A percentile compares a stretch with the other conserved stretches of the same genome.
Conservation (phyloP, 108 stramenopile species). For the Cyclotella baltica region DNA sequence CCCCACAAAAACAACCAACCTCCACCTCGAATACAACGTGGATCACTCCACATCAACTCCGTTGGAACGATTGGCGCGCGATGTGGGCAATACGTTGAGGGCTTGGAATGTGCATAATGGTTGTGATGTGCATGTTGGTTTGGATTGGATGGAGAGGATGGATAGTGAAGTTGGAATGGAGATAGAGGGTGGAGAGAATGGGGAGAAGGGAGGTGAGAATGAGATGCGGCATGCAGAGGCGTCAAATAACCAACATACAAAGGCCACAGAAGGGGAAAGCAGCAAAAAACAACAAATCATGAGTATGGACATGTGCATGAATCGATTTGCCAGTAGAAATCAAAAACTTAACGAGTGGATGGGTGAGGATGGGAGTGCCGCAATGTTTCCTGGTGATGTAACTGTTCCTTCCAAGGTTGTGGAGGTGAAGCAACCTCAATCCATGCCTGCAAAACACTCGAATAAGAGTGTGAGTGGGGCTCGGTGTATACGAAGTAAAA, state of each 20-base stretch:
- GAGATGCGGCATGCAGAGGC: too few relatives aligned
- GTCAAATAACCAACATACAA: background rate
- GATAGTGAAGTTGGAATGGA: background rate
- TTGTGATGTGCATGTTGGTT: slow-evolving; percentile 78
- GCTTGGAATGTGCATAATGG: slow-evolving; percentile 82
- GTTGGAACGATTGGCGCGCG: slow-evolving; percentile 80
- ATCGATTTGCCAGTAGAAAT: slow-evolving; percentile 29
- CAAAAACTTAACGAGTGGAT: slow-evolving; percentile 15
- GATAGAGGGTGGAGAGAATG: background rate
- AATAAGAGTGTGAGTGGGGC: slow-evolving; percentile 18
- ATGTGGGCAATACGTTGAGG: slow-evolving; percentile 78
- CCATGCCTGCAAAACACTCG: too few relatives aligned
- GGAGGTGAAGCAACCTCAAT: too few relatives aligned
- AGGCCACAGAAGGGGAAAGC: slow-evolving; percentile 1
- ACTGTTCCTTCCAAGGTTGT: background rate
- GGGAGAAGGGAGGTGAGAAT: background rate
- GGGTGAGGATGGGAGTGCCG: background rate
- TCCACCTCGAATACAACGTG: slow-evolving; percentile 78
- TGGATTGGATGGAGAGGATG: slow-evolving; percentile 42
- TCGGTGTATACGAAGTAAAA: slow-evolving; percentile 47
- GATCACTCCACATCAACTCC: slow-evolving; percentile 89
- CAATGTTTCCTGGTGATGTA: background rate
- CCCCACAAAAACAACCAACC: slow-evolving; percentile 16
- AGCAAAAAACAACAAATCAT: slow-evolving; percentile 18
- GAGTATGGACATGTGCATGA: slow-evolving; percentile 48